phyloP scores from a whole-genome alignment of 2,329 filamentous ascomycete species.

The Amylocarpus encephaloides region DNA sequence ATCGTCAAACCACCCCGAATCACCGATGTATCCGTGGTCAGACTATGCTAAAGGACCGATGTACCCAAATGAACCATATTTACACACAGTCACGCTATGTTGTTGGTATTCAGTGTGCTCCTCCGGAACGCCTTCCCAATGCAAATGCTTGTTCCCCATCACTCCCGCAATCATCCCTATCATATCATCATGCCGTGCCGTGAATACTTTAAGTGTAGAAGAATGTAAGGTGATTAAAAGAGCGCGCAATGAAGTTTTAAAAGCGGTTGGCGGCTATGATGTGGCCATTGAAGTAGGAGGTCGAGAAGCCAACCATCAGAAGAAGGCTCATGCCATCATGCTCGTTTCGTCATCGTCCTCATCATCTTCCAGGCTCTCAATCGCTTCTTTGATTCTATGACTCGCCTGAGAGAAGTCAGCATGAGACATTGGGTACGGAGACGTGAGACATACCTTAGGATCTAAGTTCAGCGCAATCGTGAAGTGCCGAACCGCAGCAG shows the following conservation, averaged over 20 bases:
- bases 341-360: conserved; percentile 47
- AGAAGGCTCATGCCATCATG: conserved; percentile 20
- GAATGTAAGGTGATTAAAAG: not conserved
- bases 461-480: conserved; percentile 93
- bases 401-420: conserved; percentile 56
- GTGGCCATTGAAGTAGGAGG: not conserved
- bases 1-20: not conserved
- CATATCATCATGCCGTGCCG: conserved; percentile 12
- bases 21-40: not conserved
- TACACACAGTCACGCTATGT: not conserved
- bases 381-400: conserved; percentile 91
- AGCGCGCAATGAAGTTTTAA: not conserved
- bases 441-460: conserved; percentile 66
- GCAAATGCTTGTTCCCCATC: conserved; percentile 3
- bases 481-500: conserved; percentile 83
- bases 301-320: not conserved
- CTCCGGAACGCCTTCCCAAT: conserved; percentile 6
- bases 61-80: not conserved
- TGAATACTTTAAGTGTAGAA: not conserved
- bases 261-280: conserved; percentile 1
- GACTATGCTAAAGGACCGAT: not conserved
- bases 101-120: not conserved
- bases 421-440: conserved; percentile 6
- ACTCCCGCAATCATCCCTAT: conserved; percentile 4
- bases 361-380: conserved; percentile 83